Percentiles rank a stretch among this genome's conserved stretches.
These are phyloP conservation scores for Trifolium dubium DNA, from an alignment of 306 rosid species.

Conservation along the genomic window DNA sequence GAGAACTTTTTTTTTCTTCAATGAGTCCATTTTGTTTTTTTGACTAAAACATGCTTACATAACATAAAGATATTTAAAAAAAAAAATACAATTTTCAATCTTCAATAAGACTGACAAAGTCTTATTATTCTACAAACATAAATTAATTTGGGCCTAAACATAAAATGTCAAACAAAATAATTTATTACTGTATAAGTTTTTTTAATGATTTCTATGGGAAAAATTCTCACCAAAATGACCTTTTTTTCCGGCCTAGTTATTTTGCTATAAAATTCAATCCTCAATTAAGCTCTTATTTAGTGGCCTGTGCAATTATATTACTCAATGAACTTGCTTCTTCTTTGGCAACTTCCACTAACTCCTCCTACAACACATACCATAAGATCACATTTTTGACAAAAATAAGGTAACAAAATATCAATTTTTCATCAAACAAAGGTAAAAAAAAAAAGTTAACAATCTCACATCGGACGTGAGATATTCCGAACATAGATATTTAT, in stretches of 20 bases:
- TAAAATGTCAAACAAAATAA: neutral
- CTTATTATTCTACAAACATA: no score
- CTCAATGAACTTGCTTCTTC: conserved; percentile 79
- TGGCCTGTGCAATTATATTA: conserved; percentile 76
- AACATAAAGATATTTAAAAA: no score
- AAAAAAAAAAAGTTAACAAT: neutral
- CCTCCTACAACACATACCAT: conserved; percentile 65
- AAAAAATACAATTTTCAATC: no score
- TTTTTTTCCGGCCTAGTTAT: neutral
- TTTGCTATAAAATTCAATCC: conserved; percentile 12
- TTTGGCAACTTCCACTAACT: conserved; percentile 82
- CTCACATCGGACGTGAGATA: no score
- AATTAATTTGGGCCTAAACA: no score
- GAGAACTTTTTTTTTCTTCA: no score
- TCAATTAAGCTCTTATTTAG: conserved; percentile 41
- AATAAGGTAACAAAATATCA: neutral
- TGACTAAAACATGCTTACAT: no score
- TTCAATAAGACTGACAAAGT: no score
- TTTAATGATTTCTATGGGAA: neutral
- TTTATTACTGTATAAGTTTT: neutral
- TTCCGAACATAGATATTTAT: no score
- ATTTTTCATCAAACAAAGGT: neutral
- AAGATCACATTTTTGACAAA: conserved; percentile 24
- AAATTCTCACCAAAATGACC: neutral
- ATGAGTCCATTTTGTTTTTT: no score